Base-by-base conservation (phyloP, 208 protist genomes). In the Trypanosoma grayi region DNA sequence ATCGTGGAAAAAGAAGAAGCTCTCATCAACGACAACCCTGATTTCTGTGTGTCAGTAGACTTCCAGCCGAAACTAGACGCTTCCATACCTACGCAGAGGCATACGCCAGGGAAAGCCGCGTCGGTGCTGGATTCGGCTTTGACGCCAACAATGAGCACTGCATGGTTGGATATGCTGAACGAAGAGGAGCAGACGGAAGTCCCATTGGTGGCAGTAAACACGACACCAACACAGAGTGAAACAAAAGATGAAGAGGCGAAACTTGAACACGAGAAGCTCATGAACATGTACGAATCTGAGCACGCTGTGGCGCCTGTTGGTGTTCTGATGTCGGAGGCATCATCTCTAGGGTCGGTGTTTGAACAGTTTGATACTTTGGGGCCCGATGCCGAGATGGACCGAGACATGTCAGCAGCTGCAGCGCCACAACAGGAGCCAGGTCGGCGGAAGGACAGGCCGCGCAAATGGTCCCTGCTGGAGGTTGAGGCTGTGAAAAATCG, bases 1-100 rank as follows among this genome's bases (percentile, higher is more conserved):
- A 44, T 85, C 8, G 69, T 83, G 24, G 13, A 77, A 25, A 70
- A 78, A 7, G 66, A 50, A 22, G 48, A 69, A 40, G 31, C 44
- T 11, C 62, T 90, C n/a, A 61, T 94, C 20, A 54, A 94, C 60
- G 87, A 91, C 64, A 94, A 86, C 43, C 87, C 84, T 18, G 30
- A 60, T 1, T 34, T 83, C 8, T 73, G 24, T 65, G 59, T 67
- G 37, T 20, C 6, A 53, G 59, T n/a, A 34, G 43, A 67, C 28
- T 87, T 87, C 68, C 37, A 66, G 25, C 81, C 81, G 1, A 65
- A 70, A 50, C 45, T 87, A 18, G 36, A 60, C 14, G 50, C 57
- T 39, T 48, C 66, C 10, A 41, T 10, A 2, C 31, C 45, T 24
- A 9, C 28, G 41, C 9, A 31, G 9, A 22, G 36, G 18, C 9